Evolutionary conservation across 2,329 filamentous ascomycete species (phyloP).

Genomic region (Talaromyces sp.): DNA sequence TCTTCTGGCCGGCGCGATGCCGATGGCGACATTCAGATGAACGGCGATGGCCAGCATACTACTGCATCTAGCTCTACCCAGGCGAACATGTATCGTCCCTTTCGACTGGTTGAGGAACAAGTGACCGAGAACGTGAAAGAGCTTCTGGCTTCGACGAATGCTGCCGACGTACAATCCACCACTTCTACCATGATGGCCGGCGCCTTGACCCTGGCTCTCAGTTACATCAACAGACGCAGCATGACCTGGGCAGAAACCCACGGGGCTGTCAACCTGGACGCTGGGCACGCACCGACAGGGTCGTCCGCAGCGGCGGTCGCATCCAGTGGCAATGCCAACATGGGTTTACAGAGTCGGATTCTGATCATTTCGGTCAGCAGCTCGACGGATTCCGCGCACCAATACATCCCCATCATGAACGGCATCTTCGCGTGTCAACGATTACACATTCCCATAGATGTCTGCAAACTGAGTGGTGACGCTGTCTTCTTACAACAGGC

Average conservation of each 20-base stretch:
- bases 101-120: constrained; percentile 76
- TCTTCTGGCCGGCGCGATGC: constrained; percentile 13
- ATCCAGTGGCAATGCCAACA: constrained; percentile 27
- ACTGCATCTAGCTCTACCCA: constrained; percentile 27
- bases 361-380: constrained; percentile 86
- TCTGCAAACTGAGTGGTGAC: constrained; percentile 75
- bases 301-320: constrained; percentile 17
- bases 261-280: constrained; percentile 32
- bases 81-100: constrained; percentile 91
- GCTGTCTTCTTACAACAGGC: constrained; percentile 95
- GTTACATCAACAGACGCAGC: constrained; percentile 80
- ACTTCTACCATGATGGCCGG: constrained; percentile 85
- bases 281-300: constrained; percentile 27
- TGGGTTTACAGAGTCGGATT: constrained; percentile 68
- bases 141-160: constrained; percentile 65
- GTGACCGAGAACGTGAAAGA: constrained; percentile 67
- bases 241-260: constrained; percentile 58
- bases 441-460: constrained; percentile 83
- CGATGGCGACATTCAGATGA: constrained; percentile 56
- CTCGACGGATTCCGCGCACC: constrained; percentile 74
- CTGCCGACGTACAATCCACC: constrained; percentile 52
- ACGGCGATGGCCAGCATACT: constrained; percentile 30
- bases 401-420: constrained; percentile 99
- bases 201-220: constrained; percentile 80
- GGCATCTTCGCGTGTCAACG: constrained; percentile 92